Percentiles rank a stretch among this genome's conserved stretches.
phyloP scores from a whole-genome alignment of 1,284 basidiomycete genomes.

The Ganoderma lucidum region DNA sequence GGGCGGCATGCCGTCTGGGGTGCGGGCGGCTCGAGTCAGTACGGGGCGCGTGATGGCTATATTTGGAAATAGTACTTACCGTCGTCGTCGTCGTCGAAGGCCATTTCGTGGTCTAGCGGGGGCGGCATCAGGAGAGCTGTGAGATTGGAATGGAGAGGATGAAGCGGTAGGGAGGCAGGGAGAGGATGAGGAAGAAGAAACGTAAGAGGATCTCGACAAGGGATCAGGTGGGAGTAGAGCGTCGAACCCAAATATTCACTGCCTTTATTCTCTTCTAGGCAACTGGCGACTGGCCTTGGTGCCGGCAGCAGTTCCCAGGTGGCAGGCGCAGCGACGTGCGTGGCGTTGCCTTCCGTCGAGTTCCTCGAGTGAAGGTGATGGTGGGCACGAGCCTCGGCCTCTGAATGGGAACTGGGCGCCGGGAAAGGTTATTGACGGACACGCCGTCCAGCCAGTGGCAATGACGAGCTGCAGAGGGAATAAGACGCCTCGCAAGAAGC shows the following conservation, averaged over 20 bases:
- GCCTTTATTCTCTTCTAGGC: constrained; percentile 45
- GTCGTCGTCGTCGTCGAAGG: constrained; percentile 47
- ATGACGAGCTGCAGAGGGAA: constrained; percentile 20
- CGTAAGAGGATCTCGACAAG: constrained; percentile 31
- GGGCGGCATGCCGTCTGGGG: constrained; percentile 23
- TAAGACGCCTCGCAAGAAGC: constrained; percentile 22
- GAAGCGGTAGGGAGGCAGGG: constrained; percentile 26
- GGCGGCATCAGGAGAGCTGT: constrained; percentile 33
- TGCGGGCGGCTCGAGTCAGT: constrained; percentile 28
- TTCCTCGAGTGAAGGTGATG: constrained; percentile 18
- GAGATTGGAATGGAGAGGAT: constrained; percentile 21
- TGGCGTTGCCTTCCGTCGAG: constrained; percentile 27
- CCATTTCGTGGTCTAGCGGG: constrained; percentile 33
- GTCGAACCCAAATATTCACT: constrained; percentile 35
- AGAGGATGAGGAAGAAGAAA: constrained; percentile 29
- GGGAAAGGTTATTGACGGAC: constrained; percentile 18
- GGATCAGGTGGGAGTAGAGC: constrained; percentile 40
- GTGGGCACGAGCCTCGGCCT: constrained; percentile 26
- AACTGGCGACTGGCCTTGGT: constrained; percentile 30
- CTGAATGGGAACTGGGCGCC: constrained; percentile 21
- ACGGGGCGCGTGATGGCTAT: constrained; percentile 33
- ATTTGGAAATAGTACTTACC: constrained; percentile 39
- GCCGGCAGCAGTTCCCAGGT: constrained; percentile 17
- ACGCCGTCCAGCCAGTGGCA: constrained; percentile 25
- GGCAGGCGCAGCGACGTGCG: constrained; percentile 24